Evolutionary conservation across 2,329 filamentous ascomycete genomes (phyloP).

Genomic region (Colletotrichum zoysiae): DNA sequence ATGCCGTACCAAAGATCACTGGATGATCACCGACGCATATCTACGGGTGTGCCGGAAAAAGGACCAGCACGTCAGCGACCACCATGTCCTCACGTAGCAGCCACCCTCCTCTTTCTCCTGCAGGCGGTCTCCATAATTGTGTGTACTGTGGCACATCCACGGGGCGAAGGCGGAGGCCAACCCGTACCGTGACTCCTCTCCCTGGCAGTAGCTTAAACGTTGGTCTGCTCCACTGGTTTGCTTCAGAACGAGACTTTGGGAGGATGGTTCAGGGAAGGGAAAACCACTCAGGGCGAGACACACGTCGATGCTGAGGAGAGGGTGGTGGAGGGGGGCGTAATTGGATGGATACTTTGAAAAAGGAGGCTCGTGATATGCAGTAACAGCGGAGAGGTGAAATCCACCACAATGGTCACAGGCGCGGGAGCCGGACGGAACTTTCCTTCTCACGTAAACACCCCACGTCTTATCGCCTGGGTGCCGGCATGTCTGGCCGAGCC

Average conservation of each 20-base stretch:
- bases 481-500: slow-evolving; percentile 13
- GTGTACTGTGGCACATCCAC: slow-evolving; percentile 10
- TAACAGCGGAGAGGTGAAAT: slow-evolving; percentile 27
- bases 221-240: slow-evolving; percentile 9
- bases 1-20: slow-evolving; percentile 42
- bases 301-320: slow-evolving; percentile 7
- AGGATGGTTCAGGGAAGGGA: background rate
- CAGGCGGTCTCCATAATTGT: background rate
- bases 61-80: slow-evolving; percentile 35
- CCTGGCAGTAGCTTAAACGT: background rate
- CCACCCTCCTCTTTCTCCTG: slow-evolving; percentile 11
- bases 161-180: background rate
- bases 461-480: background rate
- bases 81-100: background rate
- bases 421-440: slow-evolving; percentile 10
- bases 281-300: slow-evolving; percentile 26
- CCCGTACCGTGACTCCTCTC: slow-evolving; percentile 16
- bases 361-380: slow-evolving; percentile 28
- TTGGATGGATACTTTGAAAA: slow-evolving; percentile 13
- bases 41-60: slow-evolving; percentile 21
- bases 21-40: slow-evolving; percentile 39
- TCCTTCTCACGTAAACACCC: background rate
- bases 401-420: background rate
- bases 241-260: slow-evolving; percentile 32
- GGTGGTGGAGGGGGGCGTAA: background rate